These are phyloP conservation scores for Jatropha podagrica DNA, from an alignment of 441 rosid genomes.

Conservation along the genomic window DNA sequence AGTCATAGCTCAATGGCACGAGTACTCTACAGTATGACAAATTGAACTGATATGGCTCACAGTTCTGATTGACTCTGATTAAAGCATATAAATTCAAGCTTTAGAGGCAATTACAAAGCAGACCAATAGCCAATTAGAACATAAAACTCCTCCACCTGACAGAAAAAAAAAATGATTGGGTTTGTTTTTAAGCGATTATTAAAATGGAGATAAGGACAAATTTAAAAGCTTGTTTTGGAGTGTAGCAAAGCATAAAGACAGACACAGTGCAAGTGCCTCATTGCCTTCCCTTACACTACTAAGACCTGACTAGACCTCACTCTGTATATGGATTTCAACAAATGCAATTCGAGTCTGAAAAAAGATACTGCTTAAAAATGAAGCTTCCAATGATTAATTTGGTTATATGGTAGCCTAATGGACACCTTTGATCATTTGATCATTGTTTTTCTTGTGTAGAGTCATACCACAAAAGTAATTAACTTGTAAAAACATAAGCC, in stretches of 20 bases:
- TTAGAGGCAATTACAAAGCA: not conserved
- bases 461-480: too few relatives aligned
- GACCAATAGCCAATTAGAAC: not conserved
- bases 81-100: not conserved
- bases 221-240: not conserved
- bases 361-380: not conserved
- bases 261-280: not conserved
- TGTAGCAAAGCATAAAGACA: not conserved
- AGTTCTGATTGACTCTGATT: not conserved
- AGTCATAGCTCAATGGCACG: too few relatives aligned
- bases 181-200: constrained; percentile 14
- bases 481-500: too few relatives aligned
- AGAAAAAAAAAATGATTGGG: not conserved
- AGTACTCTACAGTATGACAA: not conserved
- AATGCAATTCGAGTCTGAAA: constrained; percentile 5
- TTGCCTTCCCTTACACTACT: too few relatives aligned
- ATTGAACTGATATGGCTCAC: constrained; percentile 8
- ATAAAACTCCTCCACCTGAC: not conserved
- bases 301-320: constrained; percentile 17
- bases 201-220: constrained; percentile 8
- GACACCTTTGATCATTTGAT: constrained; percentile 5
- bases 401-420: constrained; percentile 11
- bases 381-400: not conserved
- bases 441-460: too few relatives aligned
- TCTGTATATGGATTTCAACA: not conserved